Evolutionary conservation across 306 rosid genomes (phyloP).

Genomic region (Malus fusca): DNA sequence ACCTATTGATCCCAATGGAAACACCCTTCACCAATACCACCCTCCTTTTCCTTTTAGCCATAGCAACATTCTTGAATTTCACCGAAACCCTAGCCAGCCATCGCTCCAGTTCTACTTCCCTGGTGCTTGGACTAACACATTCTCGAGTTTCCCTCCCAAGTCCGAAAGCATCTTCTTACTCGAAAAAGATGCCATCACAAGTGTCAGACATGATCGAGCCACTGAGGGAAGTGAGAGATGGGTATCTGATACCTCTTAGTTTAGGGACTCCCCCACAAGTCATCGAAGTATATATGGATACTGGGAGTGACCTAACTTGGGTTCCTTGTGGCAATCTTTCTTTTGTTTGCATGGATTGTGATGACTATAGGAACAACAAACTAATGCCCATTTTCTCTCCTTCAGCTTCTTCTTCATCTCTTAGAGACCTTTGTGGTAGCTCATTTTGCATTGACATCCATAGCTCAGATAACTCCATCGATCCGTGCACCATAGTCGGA

Average conservation of each 20-base stretch:
- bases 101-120: not conserved
- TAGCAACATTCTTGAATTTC: constrained; percentile 1
- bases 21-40: not conserved
- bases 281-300: constrained; percentile 45
- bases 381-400: constrained; percentile 31
- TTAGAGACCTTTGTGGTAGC: constrained; percentile 37
- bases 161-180: constrained; percentile 11
- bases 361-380: constrained; percentile 20
- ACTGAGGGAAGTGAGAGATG: constrained; percentile 44
- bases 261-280: constrained; percentile 49
- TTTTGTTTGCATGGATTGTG: constrained; percentile 44
- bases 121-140: constrained; percentile 33
- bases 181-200: constrained; percentile 14
- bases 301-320: constrained; percentile 59
- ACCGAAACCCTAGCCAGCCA: constrained; percentile 17
- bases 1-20: constrained; percentile 1
- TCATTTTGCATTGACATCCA: constrained; percentile 37
- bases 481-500: constrained; percentile 42
- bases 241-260: constrained; percentile 34
- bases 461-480: constrained; percentile 39
- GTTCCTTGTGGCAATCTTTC: constrained; percentile 51
- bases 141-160: constrained; percentile 23
- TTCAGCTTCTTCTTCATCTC: constrained; percentile 32
- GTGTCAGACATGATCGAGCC: constrained; percentile 28
- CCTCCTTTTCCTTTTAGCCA: constrained; percentile 9